Percentiles rank a stretch among this genome's conserved stretches.
Evolutionary conservation across 495 filamentous ascomycete species (phyloP).

Genomic region (Cercophora sp.): DNA sequence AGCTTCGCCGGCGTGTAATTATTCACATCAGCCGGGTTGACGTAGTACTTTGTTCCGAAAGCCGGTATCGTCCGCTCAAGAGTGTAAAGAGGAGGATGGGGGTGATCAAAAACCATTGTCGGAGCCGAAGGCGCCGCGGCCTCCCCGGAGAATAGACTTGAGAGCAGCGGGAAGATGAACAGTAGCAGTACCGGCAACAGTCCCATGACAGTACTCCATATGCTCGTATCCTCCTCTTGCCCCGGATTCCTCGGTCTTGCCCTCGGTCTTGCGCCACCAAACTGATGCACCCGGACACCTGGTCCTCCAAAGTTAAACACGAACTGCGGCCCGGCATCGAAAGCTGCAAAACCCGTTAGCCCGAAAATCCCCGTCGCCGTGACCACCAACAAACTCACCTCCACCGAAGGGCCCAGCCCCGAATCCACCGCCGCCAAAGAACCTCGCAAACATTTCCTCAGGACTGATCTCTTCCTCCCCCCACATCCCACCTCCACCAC

Average conservation of each 20-base stretch:
- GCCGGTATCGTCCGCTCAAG: constrained; percentile 64
- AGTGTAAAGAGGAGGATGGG: constrained; percentile 61
- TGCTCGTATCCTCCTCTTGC: constrained; percentile 47
- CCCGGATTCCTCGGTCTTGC: constrained; percentile 66
- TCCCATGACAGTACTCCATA: constrained; percentile 54
- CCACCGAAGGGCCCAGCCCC: constrained; percentile 53
- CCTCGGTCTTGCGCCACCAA: constrained; percentile 65
- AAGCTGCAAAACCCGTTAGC: constrained; percentile 29
- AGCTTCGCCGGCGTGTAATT: constrained; percentile 64
- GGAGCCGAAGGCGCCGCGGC: constrained; percentile 57
- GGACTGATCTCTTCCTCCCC: constrained; percentile 92
- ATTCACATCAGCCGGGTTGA: constrained; percentile 73
- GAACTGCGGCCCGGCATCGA: constrained; percentile 75
- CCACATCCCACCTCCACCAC: constrained; percentile 52
- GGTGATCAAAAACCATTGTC: constrained; percentile 63
- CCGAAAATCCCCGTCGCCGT: not conserved
- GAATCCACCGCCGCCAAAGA: constrained; percentile 71
- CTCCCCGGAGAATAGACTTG: constrained; percentile 67
- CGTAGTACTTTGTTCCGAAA: constrained; percentile 73
- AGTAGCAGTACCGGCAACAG: constrained; percentile 83
- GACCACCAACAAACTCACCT: constrained; percentile 12
- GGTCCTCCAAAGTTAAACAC: constrained; percentile 88
- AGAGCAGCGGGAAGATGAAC: constrained; percentile 82
- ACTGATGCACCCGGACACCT: constrained; percentile 80
- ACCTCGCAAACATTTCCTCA: constrained; percentile 92